Evolutionary conservation across 306 rosid species (phyloP), one percentile per base, ranked within the genome.

Genomic region (Elaeagnus macrophylla): DNA sequence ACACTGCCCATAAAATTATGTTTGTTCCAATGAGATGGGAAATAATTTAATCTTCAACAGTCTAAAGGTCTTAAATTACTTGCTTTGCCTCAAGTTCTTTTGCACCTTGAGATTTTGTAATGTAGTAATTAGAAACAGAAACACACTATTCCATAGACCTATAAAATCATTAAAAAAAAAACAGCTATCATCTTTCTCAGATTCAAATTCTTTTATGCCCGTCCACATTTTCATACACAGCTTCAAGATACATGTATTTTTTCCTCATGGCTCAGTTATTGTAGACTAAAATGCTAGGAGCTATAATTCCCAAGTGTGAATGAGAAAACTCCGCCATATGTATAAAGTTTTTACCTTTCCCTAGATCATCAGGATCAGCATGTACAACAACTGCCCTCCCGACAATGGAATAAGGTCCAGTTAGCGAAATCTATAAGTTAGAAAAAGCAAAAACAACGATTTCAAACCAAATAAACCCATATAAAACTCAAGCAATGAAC

Each of bases 331-430:
- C 10, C 13, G 46, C 25, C 3, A 20, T 7, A 16, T 13, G 13
- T 42, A 7, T 42, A 5, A 20, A 9, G 17, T 6, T 14, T 38
- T 61, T 77, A 91, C 96, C 97, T 84, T 73, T 76, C 42, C 97
- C 96, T 69, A 86, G 95, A 75, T 91, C 97, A 80, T 91, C 96
- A 50, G 95, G 87, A 75, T 86, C 97, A 45, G 74, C 85, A 66
- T 91, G 97, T 60, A 91, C 97, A 53, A 91, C 97, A 67, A 91
- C 85, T 58, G 97, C 96, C 76, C 96, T 87, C 70, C 96, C 97
- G 13, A 91, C 67, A 53, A 91, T 82, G 44, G 95, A 80, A 76
- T 86, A 45, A 38, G 87, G 82, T 58, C 97, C 97, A 44, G 43
- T 68, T 36, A 91, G 84, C 20, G 95, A 93, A 74, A 91, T 91